These are phyloP conservation scores for Trichoderma gamsii DNA, from an alignment of 495 filamentous ascomycete species.

Conservation along the genomic window DNA sequence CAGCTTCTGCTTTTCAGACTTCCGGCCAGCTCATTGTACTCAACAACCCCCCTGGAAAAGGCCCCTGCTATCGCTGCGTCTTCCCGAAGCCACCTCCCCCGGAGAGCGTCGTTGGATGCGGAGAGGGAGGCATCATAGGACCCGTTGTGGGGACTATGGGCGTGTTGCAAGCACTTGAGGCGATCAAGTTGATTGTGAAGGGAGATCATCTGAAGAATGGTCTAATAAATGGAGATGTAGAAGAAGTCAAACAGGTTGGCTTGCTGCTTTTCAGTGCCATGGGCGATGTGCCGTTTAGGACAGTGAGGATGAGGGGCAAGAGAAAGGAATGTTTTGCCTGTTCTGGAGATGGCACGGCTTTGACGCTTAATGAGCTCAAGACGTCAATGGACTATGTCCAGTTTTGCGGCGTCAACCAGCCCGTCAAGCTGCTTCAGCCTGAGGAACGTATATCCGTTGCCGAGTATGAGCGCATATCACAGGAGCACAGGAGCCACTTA, in stretches of 20 bases:
- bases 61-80: conserved; percentile 90
- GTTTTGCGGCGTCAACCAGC: conserved; percentile 59
- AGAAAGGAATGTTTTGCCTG: conserved; percentile 69
- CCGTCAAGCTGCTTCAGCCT: conserved; percentile 46
- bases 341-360: conserved; percentile 46
- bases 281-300: conserved; percentile 62
- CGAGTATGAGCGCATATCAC: conserved; percentile 41
- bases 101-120: conserved; percentile 70
- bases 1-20: conserved; percentile 76
- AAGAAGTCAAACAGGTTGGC: conserved; percentile 21
- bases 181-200: conserved; percentile 69
- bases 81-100: conserved; percentile 83
- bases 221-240: not conserved
- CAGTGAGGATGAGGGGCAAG: conserved; percentile 62
- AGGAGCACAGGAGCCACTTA: conserved; percentile 36
- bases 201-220: conserved; percentile 21
- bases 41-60: conserved; percentile 55
- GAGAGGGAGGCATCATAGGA: conserved; percentile 86
- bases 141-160: conserved; percentile 95
- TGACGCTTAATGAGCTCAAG: conserved; percentile 56
- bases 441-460: conserved; percentile 57
- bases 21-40: conserved; percentile 89
- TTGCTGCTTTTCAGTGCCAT: conserved; percentile 60
- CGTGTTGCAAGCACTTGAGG: conserved; percentile 80
- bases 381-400: conserved; percentile 65